Evolutionary conservation across 352 stramenopile genomes (phyloP), one percentile per base, ranked within the genome.

Genomic region (Thalassiosira sp.): DNA sequence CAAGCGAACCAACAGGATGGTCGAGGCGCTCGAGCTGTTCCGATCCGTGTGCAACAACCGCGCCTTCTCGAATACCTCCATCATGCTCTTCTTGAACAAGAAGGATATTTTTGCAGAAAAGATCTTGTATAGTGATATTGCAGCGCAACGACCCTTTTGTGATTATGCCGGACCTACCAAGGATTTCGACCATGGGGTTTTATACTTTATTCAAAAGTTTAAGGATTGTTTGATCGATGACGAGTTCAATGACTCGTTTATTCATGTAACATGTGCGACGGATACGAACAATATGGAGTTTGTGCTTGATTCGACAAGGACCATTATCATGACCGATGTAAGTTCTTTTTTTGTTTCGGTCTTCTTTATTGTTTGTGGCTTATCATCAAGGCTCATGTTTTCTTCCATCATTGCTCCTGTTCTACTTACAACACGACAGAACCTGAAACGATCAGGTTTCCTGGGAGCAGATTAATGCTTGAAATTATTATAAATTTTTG

Each of bases 81-180:
- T 98, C 82, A 97, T 98, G 82, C 88, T 98, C 43, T 98, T 98
- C 79, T 84, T 98, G n/a, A 98, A 98, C 88, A 98, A 98, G 87
- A 97, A 96, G 68, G 95, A 98, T 82, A 83, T 98, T 52, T 98
- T 98, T 76, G 92, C 94, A 58, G 94, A 97, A 82, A 98, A 98
- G 85, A 96, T 98, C 70, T 91, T 95, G 67, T 95, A 92, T 51
- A 87, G 77, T 61, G 83, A 93, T 66, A 93, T 94, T 79, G 76
- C 72, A 1, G 76, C 79, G 5, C 81, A 91, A 52, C 82, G 81
- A 49, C 74, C 82, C 1, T 93, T 94, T 58, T 69, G 72, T 43
- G 89, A 94, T 75, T 94, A 92, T 67, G 60, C 78, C n/a, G 86
- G 86, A 6, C 84, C 84, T 53, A 79, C 77, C 24, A 76, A 85